Base-by-base conservation (phyloP, 805 yeast species). In the Pichia heedii region DNA sequence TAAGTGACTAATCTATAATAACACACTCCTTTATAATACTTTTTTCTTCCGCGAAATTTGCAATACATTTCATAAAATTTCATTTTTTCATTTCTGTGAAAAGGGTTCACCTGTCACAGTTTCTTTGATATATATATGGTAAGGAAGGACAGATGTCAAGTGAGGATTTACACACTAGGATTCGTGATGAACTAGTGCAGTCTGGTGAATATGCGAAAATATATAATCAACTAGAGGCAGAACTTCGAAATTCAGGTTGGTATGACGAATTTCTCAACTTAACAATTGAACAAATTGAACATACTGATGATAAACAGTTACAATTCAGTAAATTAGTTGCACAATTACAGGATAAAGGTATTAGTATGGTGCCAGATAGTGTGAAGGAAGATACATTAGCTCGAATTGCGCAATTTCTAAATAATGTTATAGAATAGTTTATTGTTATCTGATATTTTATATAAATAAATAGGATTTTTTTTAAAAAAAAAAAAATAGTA, bases 131-230 rank as follows among this genome's bases (percentile, higher is more conserved):
- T 26, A n/a, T n/a, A n/a, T n/a, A n/a, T n/a, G n/a, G n/a, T n/a
- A n/a, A n/a, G n/a, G 22, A 22, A 22, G 19, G 13, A n/a, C 13
- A 3, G n/a, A 57, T 36, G 59, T 79, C 39, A 13, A 27, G 15
- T n/a, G 32, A 27, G 74, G 74, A 58, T 69, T 29, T 49, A 7
- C 43, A 46, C 22, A 18, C 78, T 9, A 77, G 79, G 54, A 81
- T 86, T 37, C 86, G 83, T 53, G 76, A 76, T 45, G 79, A 78
- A 54, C 70, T 87, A 33, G 77, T 86, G 3, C 73, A 79, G 26
- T 74, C 86, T 24, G 96, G 96, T 0, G 84, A 81, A 62, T 87
- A 87, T 61, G 90, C 84, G 48, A 70, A 73, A 70, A 81, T 86
- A 43, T 79, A 82, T 40, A 73, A 74, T 41, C 68, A 72, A 39